A percentile compares a stretch with the other conserved stretches of the same genome.
Evolutionary conservation across 2,329 filamentous ascomycete species (phyloP).

Genomic region (Diaporthe humulicola): DNA sequence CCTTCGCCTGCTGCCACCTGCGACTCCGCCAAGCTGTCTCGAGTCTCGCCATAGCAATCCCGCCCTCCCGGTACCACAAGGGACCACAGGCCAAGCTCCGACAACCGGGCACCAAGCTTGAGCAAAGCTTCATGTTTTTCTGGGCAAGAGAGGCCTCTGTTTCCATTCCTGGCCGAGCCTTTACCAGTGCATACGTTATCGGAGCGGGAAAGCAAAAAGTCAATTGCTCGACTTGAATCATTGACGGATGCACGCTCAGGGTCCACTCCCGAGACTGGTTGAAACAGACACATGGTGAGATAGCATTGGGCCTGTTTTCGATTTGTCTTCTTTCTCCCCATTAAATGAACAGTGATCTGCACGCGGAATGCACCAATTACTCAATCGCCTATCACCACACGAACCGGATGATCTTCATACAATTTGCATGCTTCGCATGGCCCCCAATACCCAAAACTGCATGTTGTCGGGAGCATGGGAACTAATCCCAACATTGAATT

Average conservation of each 20-base stretch:
- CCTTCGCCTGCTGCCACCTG: conserved; percentile 11
- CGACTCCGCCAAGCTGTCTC: conserved; percentile 29
- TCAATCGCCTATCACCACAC: background rate
- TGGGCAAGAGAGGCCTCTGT: background rate
- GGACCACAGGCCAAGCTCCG: conserved; percentile 8
- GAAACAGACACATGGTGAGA: background rate
- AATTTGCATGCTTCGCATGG: background rate
- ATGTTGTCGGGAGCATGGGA: no score
- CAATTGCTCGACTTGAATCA: conserved; percentile 5
- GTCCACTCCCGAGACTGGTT: background rate
- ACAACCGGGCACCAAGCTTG: conserved; percentile 1
- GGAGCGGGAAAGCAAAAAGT: background rate
- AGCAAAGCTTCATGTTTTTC: conserved; percentile 7
- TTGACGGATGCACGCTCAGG: background rate
- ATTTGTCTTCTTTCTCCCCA: background rate
- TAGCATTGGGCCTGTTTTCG: background rate
- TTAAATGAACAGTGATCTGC: background rate
- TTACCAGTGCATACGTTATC: background rate
- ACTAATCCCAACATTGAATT: background rate
- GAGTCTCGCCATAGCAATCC: conserved; percentile 18
- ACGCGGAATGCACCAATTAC: background rate
- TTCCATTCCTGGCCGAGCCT: background rate
- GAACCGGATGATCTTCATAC: background rate
- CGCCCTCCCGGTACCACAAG: conserved; percentile 18
- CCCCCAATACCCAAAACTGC: no score